phyloP scores from a whole-genome alignment of 345 rosid species.

The Geranium rotundifolium region DNA sequence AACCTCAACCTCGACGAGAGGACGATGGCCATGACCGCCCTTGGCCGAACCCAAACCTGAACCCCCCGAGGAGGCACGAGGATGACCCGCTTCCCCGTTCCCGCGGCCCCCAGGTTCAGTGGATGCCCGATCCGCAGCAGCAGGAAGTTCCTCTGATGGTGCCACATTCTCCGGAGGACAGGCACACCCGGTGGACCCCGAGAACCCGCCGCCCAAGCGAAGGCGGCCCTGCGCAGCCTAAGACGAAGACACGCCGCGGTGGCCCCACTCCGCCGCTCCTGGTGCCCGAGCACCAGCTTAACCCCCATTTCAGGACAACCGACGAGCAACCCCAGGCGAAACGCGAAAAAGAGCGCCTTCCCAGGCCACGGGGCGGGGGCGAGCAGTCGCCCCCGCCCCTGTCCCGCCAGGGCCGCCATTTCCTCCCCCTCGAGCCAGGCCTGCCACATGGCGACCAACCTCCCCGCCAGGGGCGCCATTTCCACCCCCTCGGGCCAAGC shows the following conservation, averaged over 20 bases:
- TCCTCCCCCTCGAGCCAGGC: no score
- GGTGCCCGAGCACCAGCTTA: not conserved
- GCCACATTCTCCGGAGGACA: not conserved
- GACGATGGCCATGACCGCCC: not conserved
- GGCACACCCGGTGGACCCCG: not conserved
- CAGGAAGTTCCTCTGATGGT: not conserved
- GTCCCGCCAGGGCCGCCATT: no score
- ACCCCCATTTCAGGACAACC: not conserved
- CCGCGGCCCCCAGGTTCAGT: not conserved
- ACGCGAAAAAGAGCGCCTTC: slow-evolving; percentile 5
- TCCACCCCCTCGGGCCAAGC: no score
- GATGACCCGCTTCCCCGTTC: not conserved
- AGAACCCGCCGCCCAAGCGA: not conserved
- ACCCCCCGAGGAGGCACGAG: not conserved
- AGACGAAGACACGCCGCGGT: no score
- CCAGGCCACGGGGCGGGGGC: slow-evolving; percentile 13
- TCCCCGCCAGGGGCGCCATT: no score
- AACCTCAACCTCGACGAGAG: not conserved
- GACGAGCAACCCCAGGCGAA: not conserved
- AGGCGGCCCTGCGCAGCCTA: not conserved
- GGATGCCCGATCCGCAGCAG: not conserved
- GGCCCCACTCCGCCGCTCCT: not conserved
- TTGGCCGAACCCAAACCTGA: not conserved
- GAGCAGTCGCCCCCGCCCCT: no score
- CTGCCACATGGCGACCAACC: no score